Evolutionary conservation across 768 basidiomycete species (phyloP).

Genomic region (Agrocybe pediades): DNA sequence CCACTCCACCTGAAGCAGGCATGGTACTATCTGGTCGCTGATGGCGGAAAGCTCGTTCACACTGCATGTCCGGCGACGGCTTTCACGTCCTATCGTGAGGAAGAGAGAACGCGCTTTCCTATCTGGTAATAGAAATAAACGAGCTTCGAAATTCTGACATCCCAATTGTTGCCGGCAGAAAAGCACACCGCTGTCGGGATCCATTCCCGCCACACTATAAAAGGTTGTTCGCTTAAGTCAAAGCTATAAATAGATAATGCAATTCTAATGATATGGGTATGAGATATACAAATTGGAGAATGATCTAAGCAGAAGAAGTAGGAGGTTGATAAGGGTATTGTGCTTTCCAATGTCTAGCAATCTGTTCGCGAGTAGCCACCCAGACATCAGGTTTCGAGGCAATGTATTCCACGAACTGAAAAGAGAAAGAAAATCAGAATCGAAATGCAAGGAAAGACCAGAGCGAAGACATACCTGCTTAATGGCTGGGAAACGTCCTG

Average conservation of each 20-base stretch:
- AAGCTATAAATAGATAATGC: background rate
- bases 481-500: constrained; percentile 17
- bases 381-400: constrained; percentile 14
- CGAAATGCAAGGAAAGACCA: too few relatives aligned
- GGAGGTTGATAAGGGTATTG: constrained; percentile 15
- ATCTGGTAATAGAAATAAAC: too few relatives aligned
- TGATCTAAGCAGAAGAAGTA: background rate
- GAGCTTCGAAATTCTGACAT: too few relatives aligned
- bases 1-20: too few relatives aligned
- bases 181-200: too few relatives aligned
- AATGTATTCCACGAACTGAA: constrained; percentile 16
- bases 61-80: too few relatives aligned
- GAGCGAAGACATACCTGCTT: constrained; percentile 9
- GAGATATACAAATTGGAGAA: background rate
- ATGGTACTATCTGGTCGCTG: too few relatives aligned
- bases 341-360: constrained; percentile 18
- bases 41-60: too few relatives aligned
- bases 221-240: too few relatives aligned
- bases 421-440: background rate
- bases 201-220: background rate
- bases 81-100: too few relatives aligned
- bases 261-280: background rate
- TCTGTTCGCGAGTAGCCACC: constrained; percentile 19
- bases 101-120: too few relatives aligned
- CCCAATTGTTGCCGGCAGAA: too few relatives aligned